A percentile compares a stretch with the other conserved stretches of the same genome.
Conservation (phyloP, 805 yeast species). For the Candida berthetii region DNA sequence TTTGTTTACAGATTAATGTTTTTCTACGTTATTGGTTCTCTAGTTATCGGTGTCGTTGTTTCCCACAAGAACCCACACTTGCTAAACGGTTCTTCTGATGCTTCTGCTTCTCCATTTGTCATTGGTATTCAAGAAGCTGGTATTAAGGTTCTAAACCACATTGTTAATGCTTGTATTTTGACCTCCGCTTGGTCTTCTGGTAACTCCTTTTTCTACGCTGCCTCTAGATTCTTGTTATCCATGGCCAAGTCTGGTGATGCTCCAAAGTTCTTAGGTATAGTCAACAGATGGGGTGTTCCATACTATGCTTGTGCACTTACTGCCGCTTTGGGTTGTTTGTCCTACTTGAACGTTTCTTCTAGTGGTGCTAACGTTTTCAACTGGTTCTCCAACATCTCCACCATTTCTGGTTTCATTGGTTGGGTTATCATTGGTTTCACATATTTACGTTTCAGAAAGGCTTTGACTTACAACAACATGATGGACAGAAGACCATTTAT, state of each 20-base stretch:
- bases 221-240: slow-evolving; percentile 68
- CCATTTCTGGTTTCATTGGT: slow-evolving; percentile 70
- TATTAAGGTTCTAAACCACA: slow-evolving; percentile 63
- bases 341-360: slow-evolving; percentile 62
- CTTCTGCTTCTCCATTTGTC: slow-evolving; percentile 71
- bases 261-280: slow-evolving; percentile 59
- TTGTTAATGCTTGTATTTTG: slow-evolving; percentile 73
- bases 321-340: slow-evolving; percentile 45
- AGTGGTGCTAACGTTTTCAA: slow-evolving; percentile 52
- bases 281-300: slow-evolving; percentile 71
- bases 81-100: slow-evolving; percentile 49
- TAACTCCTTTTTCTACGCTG: slow-evolving; percentile 74
- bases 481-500: slow-evolving; percentile 52
- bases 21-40: slow-evolving; percentile 59
- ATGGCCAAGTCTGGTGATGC: slow-evolving; percentile 72
- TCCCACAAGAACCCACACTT: slow-evolving; percentile 54
- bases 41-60: slow-evolving; percentile 63
- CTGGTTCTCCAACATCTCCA: slow-evolving; percentile 72
- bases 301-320: slow-evolving; percentile 38
- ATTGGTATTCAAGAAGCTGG: slow-evolving; percentile 69
- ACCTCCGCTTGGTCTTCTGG: slow-evolving; percentile 79
- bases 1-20: slow-evolving; percentile 48
- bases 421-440: slow-evolving; percentile 69
- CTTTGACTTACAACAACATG: slow-evolving; percentile 45
- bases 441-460: slow-evolving; percentile 65